Conservation (phyloP, 345 rosid species). For the Hibiscus tridactylites region DNA sequence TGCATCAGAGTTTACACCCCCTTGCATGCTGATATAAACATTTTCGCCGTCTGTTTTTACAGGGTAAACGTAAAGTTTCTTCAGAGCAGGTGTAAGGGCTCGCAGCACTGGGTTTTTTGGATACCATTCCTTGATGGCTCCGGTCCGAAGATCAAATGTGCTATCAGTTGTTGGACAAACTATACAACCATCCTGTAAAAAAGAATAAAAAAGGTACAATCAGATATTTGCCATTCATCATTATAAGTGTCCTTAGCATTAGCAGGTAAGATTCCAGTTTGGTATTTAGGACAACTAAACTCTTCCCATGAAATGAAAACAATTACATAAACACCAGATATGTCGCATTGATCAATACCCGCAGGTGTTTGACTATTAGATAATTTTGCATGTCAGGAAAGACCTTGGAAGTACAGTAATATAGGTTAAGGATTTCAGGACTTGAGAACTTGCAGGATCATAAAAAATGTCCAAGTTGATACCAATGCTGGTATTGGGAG, state of each 20-base stretch:
- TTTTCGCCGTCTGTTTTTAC: constrained; percentile 66
- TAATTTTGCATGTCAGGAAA: no score
- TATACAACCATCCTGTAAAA: constrained; percentile 74
- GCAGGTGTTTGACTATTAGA: no score
- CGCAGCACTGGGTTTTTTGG: constrained; percentile 86
- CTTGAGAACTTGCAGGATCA: no score
- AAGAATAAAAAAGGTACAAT: neutral
- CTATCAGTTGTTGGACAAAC: constrained; percentile 92
- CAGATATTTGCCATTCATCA: neutral
- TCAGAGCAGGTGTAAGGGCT: constrained; percentile 74
- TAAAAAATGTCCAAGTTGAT: no score
- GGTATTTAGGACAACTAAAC: neutral
- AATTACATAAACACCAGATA: no score
- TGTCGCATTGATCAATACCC: no score
- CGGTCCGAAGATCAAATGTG: constrained; percentile 68
- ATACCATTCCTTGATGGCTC: constrained; percentile 82
- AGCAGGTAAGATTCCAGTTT: neutral
- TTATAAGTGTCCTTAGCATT: neutral
- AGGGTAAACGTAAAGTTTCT: constrained; percentile 63
- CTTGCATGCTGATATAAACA: constrained; percentile 57
- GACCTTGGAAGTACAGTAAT: no score
- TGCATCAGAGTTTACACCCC: constrained; percentile 40
- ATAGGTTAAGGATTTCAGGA: no score
- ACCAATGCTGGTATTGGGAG: neutral
- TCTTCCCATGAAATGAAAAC: no score